Percentiles rank a stretch among this genome's conserved stretches.
These are phyloP conservation scores for Penicillium macrosclerotiorum DNA, from an alignment of 495 filamentous ascomycete species.

Conservation along the genomic window DNA sequence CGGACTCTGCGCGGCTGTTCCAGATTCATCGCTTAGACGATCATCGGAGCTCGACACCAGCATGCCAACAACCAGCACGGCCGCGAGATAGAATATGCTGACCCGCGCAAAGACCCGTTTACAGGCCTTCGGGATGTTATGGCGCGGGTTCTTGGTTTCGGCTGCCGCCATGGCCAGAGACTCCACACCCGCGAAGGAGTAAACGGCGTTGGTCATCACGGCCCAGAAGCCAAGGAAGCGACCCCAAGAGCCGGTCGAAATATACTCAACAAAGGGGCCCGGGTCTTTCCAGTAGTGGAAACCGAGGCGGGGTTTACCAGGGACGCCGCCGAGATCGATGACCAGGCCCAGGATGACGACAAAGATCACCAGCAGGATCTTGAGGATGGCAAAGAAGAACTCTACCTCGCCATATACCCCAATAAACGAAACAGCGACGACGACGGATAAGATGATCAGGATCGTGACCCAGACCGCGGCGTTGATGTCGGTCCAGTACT, in stretches of 20 bases:
- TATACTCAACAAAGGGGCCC: constrained; percentile 50
- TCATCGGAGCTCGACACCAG: constrained; percentile 47
- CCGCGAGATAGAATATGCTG: constrained; percentile 42
- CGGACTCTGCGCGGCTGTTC: constrained; percentile 44
- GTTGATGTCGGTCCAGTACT: constrained; percentile 58
- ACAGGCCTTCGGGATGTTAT: constrained; percentile 45
- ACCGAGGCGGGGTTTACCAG: constrained; percentile 31
- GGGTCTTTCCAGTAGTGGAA: constrained; percentile 54
- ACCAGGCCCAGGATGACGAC: constrained; percentile 52
- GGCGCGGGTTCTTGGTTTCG: constrained; percentile 42
- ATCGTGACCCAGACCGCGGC: constrained; percentile 53
- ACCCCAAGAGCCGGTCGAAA: constrained; percentile 35
- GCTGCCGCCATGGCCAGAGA: constrained; percentile 52
- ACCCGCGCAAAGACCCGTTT: constrained; percentile 45
- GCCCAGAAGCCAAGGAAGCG: constrained; percentile 59
- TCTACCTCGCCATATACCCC: constrained; percentile 46
- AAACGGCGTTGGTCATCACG: constrained; percentile 58
- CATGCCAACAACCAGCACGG: constrained; percentile 46
- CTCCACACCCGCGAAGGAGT: constrained; percentile 57
- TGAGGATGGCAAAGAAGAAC: constrained; percentile 42
- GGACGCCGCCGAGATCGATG: constrained; percentile 38
- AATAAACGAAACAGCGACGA: constrained; percentile 53
- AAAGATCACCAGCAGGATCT: constrained; percentile 51
- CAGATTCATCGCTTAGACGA: constrained; percentile 42
- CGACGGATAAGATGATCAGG: constrained; percentile 53